These are phyloP conservation scores for Ramularia collo-cygni DNA, from an alignment of 2,329 filamentous ascomycete genomes.

Conservation along the genomic window DNA sequence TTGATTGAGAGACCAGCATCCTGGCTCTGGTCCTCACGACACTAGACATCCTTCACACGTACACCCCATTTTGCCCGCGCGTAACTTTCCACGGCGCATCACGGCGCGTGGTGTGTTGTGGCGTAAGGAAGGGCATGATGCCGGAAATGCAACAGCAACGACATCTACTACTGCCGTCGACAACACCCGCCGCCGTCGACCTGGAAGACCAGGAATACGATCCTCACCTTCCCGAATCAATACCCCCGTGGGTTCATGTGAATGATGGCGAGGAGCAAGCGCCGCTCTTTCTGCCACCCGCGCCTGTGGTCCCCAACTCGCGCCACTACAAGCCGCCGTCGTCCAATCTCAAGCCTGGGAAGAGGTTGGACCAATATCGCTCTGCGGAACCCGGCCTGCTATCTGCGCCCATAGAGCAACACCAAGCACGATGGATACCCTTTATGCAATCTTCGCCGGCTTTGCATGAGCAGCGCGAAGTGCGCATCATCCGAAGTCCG, in stretches of 20 bases:
- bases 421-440: slow-evolving; percentile 29
- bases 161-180: slow-evolving; percentile 3
- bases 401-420: slow-evolving; percentile 27
- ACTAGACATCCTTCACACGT: no score
- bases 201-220: slow-evolving; percentile 12
- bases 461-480: slow-evolving; percentile 23
- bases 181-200: slow-evolving; percentile 5
- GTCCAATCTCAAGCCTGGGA: slow-evolving; percentile 27
- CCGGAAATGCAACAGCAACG: slow-evolving; percentile 2
- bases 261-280: slow-evolving; percentile 26
- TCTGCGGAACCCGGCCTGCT: slow-evolving; percentile 30
- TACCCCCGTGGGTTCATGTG: slow-evolving; percentile 33
- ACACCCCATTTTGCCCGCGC: no score
- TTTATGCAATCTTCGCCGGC: slow-evolving; percentile 33
- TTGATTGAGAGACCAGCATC: no score
- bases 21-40: no score
- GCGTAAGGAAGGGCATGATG: background rate
- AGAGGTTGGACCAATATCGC: slow-evolving; percentile 31
- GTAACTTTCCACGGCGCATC: no score
- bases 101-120: no score
- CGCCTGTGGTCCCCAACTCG: slow-evolving; percentile 20
- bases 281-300: slow-evolving; percentile 15
- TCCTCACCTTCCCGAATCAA: slow-evolving; percentile 23
- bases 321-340: slow-evolving; percentile 24
- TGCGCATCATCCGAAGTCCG: slow-evolving; percentile 33